A percentile compares a stretch with the other conserved stretches of the same genome.
Evolutionary conservation across 2,329 filamentous ascomycete species (phyloP).

Genomic region (Claviceps quebecensis): DNA sequence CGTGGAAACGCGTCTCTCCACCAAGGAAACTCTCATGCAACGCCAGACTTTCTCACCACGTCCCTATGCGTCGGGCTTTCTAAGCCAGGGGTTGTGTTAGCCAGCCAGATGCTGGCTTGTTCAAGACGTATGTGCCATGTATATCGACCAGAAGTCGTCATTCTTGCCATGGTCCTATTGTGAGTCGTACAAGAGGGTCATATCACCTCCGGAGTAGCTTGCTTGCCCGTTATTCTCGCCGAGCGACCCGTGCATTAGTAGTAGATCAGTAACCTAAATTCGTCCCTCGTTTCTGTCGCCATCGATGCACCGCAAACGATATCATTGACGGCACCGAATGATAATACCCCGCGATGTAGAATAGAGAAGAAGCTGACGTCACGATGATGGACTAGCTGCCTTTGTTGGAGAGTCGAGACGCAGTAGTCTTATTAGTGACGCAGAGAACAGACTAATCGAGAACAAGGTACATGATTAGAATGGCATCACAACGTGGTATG

Average conservation of each 20-base stretch:
- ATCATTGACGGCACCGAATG: no score
- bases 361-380: neutral
- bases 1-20: neutral
- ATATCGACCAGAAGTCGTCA: neutral
- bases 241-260: no score
- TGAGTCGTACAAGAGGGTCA: neutral
- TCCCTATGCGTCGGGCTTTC: conserved; percentile 20
- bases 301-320: no score
- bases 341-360: no score
- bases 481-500: neutral
- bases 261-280: no score
- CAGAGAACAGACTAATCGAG: neutral
- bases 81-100: conserved; percentile 13
- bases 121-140: neutral
- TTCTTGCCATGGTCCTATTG: neutral
- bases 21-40: neutral
- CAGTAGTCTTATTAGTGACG: no score
- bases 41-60: neutral
- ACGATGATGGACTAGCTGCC: neutral
- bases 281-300: no score
- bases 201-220: neutral
- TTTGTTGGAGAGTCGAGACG: neutral
- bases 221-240: no score
- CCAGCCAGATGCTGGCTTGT: conserved; percentile 12
- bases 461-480: neutral